These are phyloP conservation scores for Taphrina populina DNA, from an alignment of 1,139 yeast species.

Conservation along the genomic window DNA sequence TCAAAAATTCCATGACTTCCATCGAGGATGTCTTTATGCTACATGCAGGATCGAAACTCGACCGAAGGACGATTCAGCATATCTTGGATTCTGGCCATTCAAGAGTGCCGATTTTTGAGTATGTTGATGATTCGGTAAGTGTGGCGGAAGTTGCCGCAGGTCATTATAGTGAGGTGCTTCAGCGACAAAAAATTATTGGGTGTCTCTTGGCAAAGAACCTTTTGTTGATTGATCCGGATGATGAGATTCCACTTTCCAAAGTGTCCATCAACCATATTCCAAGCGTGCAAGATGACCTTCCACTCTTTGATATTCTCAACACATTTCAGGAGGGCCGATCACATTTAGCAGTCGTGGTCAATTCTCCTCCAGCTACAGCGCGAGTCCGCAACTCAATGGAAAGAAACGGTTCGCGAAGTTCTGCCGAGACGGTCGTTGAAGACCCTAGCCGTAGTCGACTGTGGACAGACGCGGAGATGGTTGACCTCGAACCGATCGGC, in stretches of 20 bases:
- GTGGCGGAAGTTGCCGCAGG: constrained; percentile 9
- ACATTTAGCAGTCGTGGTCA: constrained; percentile 35
- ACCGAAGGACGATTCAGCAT: constrained; percentile 15
- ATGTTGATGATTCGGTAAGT: constrained; percentile 9
- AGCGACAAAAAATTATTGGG: constrained; percentile 27
- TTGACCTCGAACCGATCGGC: constrained; percentile 27
- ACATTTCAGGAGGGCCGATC: constrained; percentile 29
- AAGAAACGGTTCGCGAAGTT: constrained; percentile 10
- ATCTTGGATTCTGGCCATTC: constrained; percentile 32
- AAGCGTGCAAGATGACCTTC: constrained; percentile 25
- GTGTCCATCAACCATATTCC: constrained; percentile 24
- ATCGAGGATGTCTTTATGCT: constrained; percentile 34
- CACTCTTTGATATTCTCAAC: constrained; percentile 30
- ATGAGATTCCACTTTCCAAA: constrained; percentile 27
- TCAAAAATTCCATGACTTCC: constrained; percentile 30
- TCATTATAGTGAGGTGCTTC: constrained; percentile 7
- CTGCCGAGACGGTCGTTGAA: constrained; percentile 10
- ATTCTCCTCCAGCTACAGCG: constrained; percentile 23
- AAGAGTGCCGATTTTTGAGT: constrained; percentile 30
- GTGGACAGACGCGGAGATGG: constrained; percentile 32
- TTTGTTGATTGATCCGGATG: constrained; percentile 31
- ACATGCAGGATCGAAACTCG: constrained; percentile 22
- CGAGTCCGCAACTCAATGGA: not conserved
- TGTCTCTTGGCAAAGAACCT: constrained; percentile 32
- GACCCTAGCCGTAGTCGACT: not conserved